A percentile compares a stretch with the other conserved stretches of the same genome.
phyloP scores from a whole-genome alignment of 129 eudicot genomes.

The Pittosporum tobira region DNA sequence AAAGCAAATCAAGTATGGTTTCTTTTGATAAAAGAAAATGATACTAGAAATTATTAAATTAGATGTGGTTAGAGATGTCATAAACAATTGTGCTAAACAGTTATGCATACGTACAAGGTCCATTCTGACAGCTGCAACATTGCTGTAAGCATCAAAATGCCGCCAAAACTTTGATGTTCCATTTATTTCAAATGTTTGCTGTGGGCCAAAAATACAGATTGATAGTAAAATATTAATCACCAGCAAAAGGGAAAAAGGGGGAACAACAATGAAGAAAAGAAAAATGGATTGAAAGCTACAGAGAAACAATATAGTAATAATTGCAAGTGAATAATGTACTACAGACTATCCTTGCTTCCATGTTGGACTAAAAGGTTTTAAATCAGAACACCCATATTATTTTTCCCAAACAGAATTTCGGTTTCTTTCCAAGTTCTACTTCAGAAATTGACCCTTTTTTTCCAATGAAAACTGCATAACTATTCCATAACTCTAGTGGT shows the following conservation, averaged over 20 bases:
- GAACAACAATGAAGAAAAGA: background rate
- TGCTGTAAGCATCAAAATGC: conserved; percentile 52
- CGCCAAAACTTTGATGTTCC: conserved; percentile 68
- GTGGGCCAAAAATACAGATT: conserved; percentile 18
- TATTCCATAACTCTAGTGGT: background rate
- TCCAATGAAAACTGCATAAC: background rate
- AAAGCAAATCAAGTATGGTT: background rate
- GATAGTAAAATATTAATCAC: background rate
- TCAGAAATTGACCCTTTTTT: too few relatives aligned
- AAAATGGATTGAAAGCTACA: background rate
- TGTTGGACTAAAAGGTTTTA: background rate
- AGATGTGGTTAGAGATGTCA: background rate
- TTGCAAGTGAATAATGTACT: background rate
- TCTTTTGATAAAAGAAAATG: background rate
- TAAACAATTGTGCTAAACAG: background rate
- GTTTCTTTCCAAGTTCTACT: background rate
- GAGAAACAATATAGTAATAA: background rate
- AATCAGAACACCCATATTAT: background rate
- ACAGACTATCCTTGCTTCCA: background rate
- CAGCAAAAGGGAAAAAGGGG: background rate
- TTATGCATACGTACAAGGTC: conserved; percentile 30
- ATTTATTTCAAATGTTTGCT: conserved; percentile 61
- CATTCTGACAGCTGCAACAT: conserved; percentile 28
- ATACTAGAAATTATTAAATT: background rate
- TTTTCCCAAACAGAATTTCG: too few relatives aligned